These are phyloP conservation scores for Cytospora mali DNA, from an alignment of 2,329 filamentous ascomycete genomes.

Conservation along the genomic window DNA sequence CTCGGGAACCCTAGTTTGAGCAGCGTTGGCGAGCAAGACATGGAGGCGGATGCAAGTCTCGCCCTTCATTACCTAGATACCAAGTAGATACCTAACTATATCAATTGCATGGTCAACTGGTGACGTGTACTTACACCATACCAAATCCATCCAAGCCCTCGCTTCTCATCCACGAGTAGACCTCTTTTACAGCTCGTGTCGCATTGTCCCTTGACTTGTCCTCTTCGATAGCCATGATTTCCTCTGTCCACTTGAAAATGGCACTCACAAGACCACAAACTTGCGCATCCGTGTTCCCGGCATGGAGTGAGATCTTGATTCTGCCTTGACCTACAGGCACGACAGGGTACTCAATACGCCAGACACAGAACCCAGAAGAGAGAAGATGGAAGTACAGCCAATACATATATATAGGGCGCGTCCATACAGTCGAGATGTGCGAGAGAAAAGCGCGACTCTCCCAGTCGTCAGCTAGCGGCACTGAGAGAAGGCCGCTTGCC, in stretches of 20 bases:
- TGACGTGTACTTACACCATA: too few relatives aligned
- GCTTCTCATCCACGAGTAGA: constrained; percentile 27
- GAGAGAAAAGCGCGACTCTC: not conserved
- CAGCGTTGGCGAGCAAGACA: too few relatives aligned
- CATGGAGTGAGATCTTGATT: constrained; percentile 43
- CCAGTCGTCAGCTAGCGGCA: constrained; percentile 2
- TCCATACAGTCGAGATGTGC: not conserved
- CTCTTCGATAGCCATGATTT: constrained; percentile 37
- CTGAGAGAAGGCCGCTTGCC: not conserved
- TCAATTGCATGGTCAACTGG: too few relatives aligned
- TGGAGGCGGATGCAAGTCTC: too few relatives aligned
- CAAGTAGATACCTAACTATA: too few relatives aligned
- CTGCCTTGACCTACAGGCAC: constrained; percentile 42
- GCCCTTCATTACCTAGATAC: too few relatives aligned
- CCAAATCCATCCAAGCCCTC: not conserved
- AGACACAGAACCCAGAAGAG: constrained; percentile 24
- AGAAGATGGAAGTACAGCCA: constrained; percentile 31
- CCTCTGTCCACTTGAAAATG: constrained; percentile 38
- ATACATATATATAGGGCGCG: constrained; percentile 19
- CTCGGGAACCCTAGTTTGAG: too few relatives aligned
- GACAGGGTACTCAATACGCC: constrained; percentile 41
- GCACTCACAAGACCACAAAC: constrained; percentile 36
- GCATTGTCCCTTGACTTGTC: constrained; percentile 24
- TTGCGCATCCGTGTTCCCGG: constrained; percentile 40
- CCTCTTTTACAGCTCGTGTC: constrained; percentile 29